Evolutionary conservation across 176 grass and related monocot species (phyloP), one percentile per base, ranked within the genome.

Genomic region (Oryza meyeriana): DNA sequence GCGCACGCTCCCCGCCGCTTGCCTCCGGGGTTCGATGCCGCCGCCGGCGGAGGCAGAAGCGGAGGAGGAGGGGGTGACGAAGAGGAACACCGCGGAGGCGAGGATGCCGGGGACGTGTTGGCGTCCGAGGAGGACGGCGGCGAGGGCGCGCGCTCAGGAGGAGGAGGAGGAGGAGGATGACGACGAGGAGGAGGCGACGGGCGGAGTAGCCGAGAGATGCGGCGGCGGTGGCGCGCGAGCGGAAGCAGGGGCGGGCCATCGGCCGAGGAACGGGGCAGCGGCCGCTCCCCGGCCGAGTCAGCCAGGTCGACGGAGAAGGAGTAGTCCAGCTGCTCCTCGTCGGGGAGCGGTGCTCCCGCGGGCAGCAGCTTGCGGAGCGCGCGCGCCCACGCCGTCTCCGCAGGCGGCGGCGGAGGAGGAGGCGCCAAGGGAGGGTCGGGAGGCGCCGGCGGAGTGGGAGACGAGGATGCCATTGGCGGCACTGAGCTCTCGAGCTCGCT

Each of bases 251-350:
- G 44, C 62, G 77, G 40, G 35, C 18, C n/a, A 24, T 24, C 12
- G 8, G 69, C 24, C 25, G 80, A 27, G 57, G 72, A 22, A 2
- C 77, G 33, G 14, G 55, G n/a, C 5, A 25, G n/a, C 22, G 55
- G n/a, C 0, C 55, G 55, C 25, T 59, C 55, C 55, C 0, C n/a
- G 6, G 2, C n/a, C 8, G 55, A 3, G n/a, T 3, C n/a, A 11
- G 55, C 55, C n/a, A 92, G 27, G n/a, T 76, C 85, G 66, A 86
- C 77, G 29, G 90, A 88, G 87, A 95, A 83, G 22, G 83, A 69
- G 85, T 90, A 90, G 20, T 82, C 69, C 5, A 92, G 70, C 1
- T 88, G 87, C 18, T 90, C 87, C 14, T 88, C 90, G 64, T 92
- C 80, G 45, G 87, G 89, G 24, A 90, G 39, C 29, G 83, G 22